Base-by-base conservation (phyloP, 768 basidiomycete species). In the Lactarius deliciosus region DNA sequence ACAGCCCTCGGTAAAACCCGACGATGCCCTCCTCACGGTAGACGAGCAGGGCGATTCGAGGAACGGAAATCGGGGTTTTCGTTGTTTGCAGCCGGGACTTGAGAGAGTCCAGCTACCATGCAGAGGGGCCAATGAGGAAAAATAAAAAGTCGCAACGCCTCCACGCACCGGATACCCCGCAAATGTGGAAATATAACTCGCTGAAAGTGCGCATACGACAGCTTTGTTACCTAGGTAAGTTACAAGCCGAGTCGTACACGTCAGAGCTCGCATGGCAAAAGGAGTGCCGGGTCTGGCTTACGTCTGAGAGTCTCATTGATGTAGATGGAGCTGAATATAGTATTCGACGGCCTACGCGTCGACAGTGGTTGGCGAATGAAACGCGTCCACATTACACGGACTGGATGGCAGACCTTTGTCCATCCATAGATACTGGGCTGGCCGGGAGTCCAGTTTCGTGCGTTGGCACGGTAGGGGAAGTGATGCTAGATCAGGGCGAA, bases 71-170 rank as follows among this genome's bases (percentile, higher is more conserved):
- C 61, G 82, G 85, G 60, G 83, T 87, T 75, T 90, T 88, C 60
- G 86, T 89, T 54, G 92, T 93, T 78, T 97, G 94, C 61, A 97
- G 79, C 73, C 94, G 82, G 68, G 93, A 96, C 79, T 98, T 98
- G 78, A 98, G 84, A 63, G 91, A 94, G 77, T 98, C 96, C 80
- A 98, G 80, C 88, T 96, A 73, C 62, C 43, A 47, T 22, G 64
- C 32, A 40, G 34, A 60, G 36, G 59, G 47, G 36, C 36, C 55
- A 53, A 45, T 62, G 45, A 57, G 40, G n/a, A 53, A 28, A 45
- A 22, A 15, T 20, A 32, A 11, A 36, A 22, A 30, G 25, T 25
- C 25, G 13, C 13, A 53, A 53, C 11, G 6, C 25, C 22, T 53
- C 25, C 25, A 53, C 50, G 63, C 61, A 85, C 92, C 64, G 94